Evolutionary conservation across 139 green algal species (phyloP), one percentile per base, ranked within the genome.

Genomic region (Chlorella sp.): DNA sequence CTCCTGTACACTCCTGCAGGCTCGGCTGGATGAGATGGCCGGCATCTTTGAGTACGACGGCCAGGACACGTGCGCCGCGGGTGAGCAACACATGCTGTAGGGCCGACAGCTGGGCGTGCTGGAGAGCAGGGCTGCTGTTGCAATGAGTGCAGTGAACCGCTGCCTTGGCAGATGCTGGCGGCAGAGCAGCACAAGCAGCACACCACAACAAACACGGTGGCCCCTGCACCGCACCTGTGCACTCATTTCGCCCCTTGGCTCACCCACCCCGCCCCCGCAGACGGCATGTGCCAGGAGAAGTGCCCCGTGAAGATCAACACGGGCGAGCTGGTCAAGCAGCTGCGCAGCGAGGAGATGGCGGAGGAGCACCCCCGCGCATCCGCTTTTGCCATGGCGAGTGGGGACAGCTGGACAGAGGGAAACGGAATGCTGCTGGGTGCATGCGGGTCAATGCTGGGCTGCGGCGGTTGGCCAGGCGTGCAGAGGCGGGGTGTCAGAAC

Each of bases 271-370:
- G 32, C 28, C 3, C 55, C 56, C 38, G 95, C 95, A 21, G 96
- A 99, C 87, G 96, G 96, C 92, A 99, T 99, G 96, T 99, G 96
- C 92, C 95, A 99, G 92, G 95, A 97, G 89, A 98, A 98, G 93
- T 99, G 97, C 94, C 97, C 97, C 6, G 97, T 99, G 15, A 98
- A 98, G 88, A 99, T 99, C 92, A 99, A 99, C 94, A 99, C 96
- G 13, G 78, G 97, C 30, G 94, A 97, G 81, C 90, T 98, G 70
- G 94, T 98, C 87, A 98, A 98, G 91, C 39, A 89, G 69, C 88
- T 97, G 28, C 88, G 94, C 44, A 82, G 88, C 20, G 90, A 95
- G 76, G 70, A 95, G 26, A 94, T 96, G 91, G 81, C 87, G n/a
- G 73, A 87, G 67, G 78, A 44, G 78, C 70, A 44, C 70, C 76